These are phyloP conservation scores for Sugiyamaella neomexicana DNA, from an alignment of 1,139 yeast genomes.

Conservation along the genomic window DNA sequence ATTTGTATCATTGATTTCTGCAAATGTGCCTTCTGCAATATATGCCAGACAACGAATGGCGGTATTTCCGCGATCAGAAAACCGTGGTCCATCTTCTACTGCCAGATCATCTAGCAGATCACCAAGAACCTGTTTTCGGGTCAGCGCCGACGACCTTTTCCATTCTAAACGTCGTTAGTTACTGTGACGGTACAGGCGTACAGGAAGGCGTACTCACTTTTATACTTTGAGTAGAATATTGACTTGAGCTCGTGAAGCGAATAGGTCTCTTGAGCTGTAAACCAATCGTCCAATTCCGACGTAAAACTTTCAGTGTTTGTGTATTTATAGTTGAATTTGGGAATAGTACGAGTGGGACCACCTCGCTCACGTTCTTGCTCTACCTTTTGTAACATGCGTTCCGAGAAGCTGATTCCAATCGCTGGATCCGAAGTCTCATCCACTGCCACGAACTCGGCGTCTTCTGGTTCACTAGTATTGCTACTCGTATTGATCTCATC, in stretches of 20 bases:
- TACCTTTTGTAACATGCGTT: conserved; percentile 29
- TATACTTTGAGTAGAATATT: conserved; percentile 26
- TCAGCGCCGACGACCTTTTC: conserved; percentile 20
- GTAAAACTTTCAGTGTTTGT: conserved; percentile 30
- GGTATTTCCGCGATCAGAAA: not conserved
- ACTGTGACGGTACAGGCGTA: not conserved
- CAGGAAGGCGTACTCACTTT: conserved; percentile 14
- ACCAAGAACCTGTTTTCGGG: conserved; percentile 17
- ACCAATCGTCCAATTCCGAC: conserved; percentile 42
- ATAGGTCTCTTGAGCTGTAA: conserved; percentile 34
- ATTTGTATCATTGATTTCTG: conserved; percentile 35
- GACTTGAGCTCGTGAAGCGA: conserved; percentile 32
- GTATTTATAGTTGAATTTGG: conserved; percentile 35
- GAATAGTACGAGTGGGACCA: conserved; percentile 22
- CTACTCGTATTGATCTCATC: conserved; percentile 16
- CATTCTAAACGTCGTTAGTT: conserved; percentile 13
- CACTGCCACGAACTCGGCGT: conserved; percentile 29
- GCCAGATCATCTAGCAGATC: conserved; percentile 17
- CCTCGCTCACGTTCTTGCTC: conserved; percentile 20
- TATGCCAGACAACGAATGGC: conserved; percentile 36
- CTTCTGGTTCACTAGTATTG: conserved; percentile 16
- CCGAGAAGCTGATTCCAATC: conserved; percentile 24
- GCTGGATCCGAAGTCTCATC: conserved; percentile 28
- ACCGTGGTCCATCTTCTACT: conserved; percentile 5
- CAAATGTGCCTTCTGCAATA: conserved; percentile 48